A percentile compares a stretch with the other conserved stretches of the same genome.
Evolutionary conservation across 108 stramenopile species (phyloP).

Genomic region (Conticribra weissflogii): DNA sequence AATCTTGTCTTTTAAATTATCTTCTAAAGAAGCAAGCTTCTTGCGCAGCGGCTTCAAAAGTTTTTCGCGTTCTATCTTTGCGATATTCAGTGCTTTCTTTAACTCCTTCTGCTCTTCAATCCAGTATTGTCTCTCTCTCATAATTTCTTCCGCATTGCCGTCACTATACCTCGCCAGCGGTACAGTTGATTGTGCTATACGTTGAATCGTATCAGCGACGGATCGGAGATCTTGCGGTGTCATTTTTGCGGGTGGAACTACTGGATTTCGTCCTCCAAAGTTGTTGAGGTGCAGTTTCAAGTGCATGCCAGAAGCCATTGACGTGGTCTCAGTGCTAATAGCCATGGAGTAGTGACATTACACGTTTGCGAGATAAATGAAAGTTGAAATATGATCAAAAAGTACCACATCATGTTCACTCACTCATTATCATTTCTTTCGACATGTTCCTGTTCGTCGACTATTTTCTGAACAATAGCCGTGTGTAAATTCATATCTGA

Average conservation of each 20-base stretch:
- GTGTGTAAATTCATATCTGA: not conserved
- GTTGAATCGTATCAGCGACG: constrained; percentile 60
- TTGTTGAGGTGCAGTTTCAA: constrained; percentile 4
- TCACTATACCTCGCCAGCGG: constrained; percentile 77
- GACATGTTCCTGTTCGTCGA: not conserved
- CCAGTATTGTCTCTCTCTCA: constrained; percentile 62
- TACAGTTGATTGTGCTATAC: constrained; percentile 65
- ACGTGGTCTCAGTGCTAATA: not conserved
- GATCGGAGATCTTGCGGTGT: constrained; percentile 44
- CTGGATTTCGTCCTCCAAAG: not conserved
- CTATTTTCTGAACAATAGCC: not conserved
- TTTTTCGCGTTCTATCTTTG: constrained; percentile 26
- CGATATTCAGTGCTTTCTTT: constrained; percentile 39
- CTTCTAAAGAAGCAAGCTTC: constrained; percentile 59
- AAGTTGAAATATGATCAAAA: not conserved
- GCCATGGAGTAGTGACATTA: not conserved
- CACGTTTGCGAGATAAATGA: not conserved
- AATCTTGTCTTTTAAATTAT: constrained; percentile 25
- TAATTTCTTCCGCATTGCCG: constrained; percentile 61
- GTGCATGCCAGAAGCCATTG: not conserved
- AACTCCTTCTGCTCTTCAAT: constrained; percentile 15
- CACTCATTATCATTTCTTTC: not conserved
- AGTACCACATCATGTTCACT: not conserved
- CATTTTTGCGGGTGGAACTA: not conserved
- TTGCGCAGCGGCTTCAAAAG: constrained; percentile 42